Conservation (phyloP, 306 rosid species). For the Lathyrus aphaca region DNA sequence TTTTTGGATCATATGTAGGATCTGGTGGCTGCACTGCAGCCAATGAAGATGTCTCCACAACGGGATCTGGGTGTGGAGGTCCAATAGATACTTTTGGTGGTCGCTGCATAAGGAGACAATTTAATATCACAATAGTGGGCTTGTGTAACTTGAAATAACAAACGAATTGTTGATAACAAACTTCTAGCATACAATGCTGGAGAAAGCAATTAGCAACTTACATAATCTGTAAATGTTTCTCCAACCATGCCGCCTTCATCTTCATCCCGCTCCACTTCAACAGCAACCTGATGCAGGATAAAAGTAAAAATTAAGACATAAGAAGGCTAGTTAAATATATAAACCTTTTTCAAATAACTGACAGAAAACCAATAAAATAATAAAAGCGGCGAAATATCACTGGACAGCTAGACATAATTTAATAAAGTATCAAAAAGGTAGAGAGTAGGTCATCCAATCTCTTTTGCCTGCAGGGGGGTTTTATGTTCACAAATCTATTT, state of each 20-base stretch:
- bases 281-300: slow-evolving; percentile 66
- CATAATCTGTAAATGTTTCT: slow-evolving; percentile 97
- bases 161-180: slow-evolving; percentile 32
- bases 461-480: slow-evolving; percentile 10
- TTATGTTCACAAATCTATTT: slow-evolving; percentile 12
- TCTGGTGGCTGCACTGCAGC: slow-evolving; percentile 99
- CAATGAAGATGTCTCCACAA: slow-evolving; percentile 96
- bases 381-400: slow-evolving; percentile 30
- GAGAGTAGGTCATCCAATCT: slow-evolving; percentile 2
- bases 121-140: slow-evolving; percentile 34
- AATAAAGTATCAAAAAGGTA: neutral
- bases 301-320: slow-evolving; percentile 18
- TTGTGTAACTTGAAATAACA: slow-evolving; percentile 40
- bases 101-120: slow-evolving; percentile 62
- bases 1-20: slow-evolving; percentile 81
- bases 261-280: slow-evolving; percentile 98
- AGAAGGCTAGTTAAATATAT: slow-evolving; percentile 22
- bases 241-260: slow-evolving; percentile 96
- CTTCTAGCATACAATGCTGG: slow-evolving; percentile 29
- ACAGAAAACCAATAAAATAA: slow-evolving; percentile 18
- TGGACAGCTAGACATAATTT: slow-evolving; percentile 14
- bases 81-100: slow-evolving; percentile 96
- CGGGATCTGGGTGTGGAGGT: slow-evolving; percentile 92
- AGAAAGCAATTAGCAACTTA: slow-evolving; percentile 54
- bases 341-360: slow-evolving; percentile 5